These are phyloP conservation scores for Xerocomellus amylosporus DNA, from an alignment of 768 basidiomycete species.

Conservation along the genomic window DNA sequence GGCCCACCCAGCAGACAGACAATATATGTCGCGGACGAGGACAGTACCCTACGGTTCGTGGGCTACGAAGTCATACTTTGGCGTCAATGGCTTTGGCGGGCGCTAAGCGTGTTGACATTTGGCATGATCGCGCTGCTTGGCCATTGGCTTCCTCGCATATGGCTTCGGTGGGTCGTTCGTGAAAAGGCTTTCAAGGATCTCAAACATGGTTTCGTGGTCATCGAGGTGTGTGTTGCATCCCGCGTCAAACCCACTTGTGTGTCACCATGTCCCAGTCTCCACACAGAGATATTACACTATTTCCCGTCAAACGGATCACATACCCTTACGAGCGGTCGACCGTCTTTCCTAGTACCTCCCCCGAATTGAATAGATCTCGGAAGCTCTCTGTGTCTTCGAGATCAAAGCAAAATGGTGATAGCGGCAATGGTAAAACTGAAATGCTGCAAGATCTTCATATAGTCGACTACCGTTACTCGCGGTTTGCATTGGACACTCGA, in stretches of 20 bases:
- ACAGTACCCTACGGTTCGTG: conserved; percentile 80
- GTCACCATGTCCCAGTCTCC: conserved; percentile 58
- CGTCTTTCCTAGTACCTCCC: conserved; percentile 56
- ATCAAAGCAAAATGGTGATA: conserved; percentile 33
- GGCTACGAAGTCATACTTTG: conserved; percentile 72
- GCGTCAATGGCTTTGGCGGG: conserved; percentile 68
- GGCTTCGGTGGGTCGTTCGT: conserved; percentile 83
- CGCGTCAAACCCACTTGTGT: conserved; percentile 5
- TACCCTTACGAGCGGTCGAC: conserved; percentile 81
- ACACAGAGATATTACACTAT: conserved; percentile 76
- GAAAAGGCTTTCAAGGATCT: conserved; percentile 81
- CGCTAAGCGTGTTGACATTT: conserved; percentile 61
- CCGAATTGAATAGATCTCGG: conserved; percentile 30
- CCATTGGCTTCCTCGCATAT: conserved; percentile 89
- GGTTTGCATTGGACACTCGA: conserved; percentile 82
- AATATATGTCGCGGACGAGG: conserved; percentile 86
- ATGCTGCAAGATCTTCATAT: conserved; percentile 55
- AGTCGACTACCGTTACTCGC: conserved; percentile 90
- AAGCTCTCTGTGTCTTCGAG: conserved; percentile 23
- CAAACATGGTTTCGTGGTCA: conserved; percentile 71
- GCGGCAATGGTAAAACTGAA: conserved; percentile 31
- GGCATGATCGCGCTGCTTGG: conserved; percentile 80
- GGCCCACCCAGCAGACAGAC: conserved; percentile 86
- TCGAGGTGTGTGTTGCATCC: conserved; percentile 66
- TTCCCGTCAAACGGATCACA: conserved; percentile 61